Conservation (phyloP, 129 eudicot genomes). For the Glebionis coronaria region DNA sequence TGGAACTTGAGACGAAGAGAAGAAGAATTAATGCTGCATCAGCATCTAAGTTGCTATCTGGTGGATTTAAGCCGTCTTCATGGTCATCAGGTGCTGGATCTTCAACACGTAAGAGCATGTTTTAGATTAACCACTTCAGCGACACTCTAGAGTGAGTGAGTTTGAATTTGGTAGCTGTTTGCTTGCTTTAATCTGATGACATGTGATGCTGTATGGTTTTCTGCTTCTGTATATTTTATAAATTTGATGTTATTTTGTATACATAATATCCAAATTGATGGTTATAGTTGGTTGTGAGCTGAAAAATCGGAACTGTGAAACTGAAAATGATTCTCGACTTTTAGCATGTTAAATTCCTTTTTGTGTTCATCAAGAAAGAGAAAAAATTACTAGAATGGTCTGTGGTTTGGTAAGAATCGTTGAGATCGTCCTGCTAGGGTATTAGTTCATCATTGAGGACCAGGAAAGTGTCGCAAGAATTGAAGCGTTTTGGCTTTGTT, state of each 20-base stretch:
- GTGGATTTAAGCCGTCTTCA: slow-evolving; percentile 82
- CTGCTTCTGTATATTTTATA: slow-evolving; percentile 18
- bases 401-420: too few species aligned
- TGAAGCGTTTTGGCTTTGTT: too few species aligned
- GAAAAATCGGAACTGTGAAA: not conserved
- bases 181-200: slow-evolving; percentile 1
- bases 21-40: slow-evolving; percentile 76
- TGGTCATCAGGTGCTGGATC: slow-evolving; percentile 47
- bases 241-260: slow-evolving; percentile 3
- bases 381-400: too few species aligned
- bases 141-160: not conserved
- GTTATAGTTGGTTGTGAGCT: not conserved
- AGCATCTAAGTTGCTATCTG: slow-evolving; percentile 57
- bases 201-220: slow-evolving; percentile 18
- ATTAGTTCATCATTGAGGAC: too few species aligned
- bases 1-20: slow-evolving; percentile 67
- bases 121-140: slow-evolving; percentile 13
- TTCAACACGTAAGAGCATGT: slow-evolving; percentile 31
- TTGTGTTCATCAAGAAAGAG: too few species aligned
- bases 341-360: too few species aligned
- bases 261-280: not conserved
- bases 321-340: not conserved
- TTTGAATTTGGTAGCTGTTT: slow-evolving; percentile 9
- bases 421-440: too few species aligned
- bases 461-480: too few species aligned